Conservation (phyloP, 208 protist genomes). For the Herpetomonas tarakana region DNA sequence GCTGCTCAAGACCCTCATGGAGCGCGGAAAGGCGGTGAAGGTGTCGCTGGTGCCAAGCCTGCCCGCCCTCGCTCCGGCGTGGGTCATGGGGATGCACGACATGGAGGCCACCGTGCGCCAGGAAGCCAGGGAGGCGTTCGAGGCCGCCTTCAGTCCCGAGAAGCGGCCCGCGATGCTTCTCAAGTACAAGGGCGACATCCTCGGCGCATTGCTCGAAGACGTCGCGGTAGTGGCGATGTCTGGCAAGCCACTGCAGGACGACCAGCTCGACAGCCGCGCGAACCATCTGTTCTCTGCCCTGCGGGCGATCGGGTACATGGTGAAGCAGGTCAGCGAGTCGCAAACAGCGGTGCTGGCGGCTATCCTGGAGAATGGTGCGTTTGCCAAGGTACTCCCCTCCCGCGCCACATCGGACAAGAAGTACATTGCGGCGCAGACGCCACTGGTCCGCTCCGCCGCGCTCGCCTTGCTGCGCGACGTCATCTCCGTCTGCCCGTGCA, state of each 20-base stretch:
- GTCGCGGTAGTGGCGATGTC: slow-evolving; percentile 27
- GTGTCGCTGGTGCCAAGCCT: slow-evolving; percentile 30
- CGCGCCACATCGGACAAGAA: slow-evolving; percentile 13
- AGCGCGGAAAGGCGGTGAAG: slow-evolving; percentile 47
- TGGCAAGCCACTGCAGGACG: slow-evolving; percentile 47
- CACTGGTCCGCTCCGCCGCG: slow-evolving; percentile 64
- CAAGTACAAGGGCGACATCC: slow-evolving; percentile 56
- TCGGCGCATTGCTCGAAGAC: slow-evolving; percentile 31
- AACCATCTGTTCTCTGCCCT: slow-evolving; percentile 64
- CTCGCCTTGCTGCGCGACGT: slow-evolving; percentile 78
- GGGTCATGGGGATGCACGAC: slow-evolving; percentile 83
- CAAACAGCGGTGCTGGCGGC: slow-evolving; percentile 57
- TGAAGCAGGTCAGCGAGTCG: slow-evolving; percentile 61
- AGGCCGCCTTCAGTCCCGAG: slow-evolving; percentile 51
- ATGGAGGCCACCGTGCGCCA: slow-evolving; percentile 59
- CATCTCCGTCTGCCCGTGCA: slow-evolving; percentile 52
- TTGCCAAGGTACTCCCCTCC: slow-evolving; percentile 43
- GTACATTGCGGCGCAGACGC: slow-evolving; percentile 51
- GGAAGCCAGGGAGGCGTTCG: slow-evolving; percentile 53
- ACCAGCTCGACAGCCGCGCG: slow-evolving; percentile 56
- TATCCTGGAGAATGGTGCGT: slow-evolving; percentile 35
- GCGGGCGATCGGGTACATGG: slow-evolving; percentile 77
- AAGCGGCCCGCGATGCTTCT: slow-evolving; percentile 57
- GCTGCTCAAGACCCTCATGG: slow-evolving; percentile 48
- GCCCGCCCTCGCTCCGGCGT: slow-evolving; percentile 48